These are phyloP conservation scores for Citrus australasica DNA, from an alignment of 345 rosid genomes.

Conservation along the genomic window DNA sequence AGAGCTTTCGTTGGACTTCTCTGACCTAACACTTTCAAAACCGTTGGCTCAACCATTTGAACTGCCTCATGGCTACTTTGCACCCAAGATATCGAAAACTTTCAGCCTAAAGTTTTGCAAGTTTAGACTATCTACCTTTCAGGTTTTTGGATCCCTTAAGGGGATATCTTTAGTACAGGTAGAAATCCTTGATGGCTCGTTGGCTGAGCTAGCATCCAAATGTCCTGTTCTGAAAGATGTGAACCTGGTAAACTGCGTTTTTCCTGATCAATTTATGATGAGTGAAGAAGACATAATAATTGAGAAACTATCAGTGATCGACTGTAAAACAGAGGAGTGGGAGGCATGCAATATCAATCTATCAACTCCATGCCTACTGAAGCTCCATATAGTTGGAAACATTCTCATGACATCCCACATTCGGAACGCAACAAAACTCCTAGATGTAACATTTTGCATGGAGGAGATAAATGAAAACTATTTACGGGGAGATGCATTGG, in stretches of 20 bases:
- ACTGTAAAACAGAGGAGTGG: constrained; percentile 8
- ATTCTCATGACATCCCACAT: constrained; percentile 2
- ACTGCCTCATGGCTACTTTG: constrained; percentile 10
- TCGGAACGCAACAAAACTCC: constrained; percentile 8
- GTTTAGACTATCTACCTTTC: constrained; percentile 14
- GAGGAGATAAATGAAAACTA: not conserved
- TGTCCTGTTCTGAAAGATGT: constrained; percentile 18
- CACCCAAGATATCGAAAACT: constrained; percentile 14
- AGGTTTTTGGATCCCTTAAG: constrained; percentile 18
- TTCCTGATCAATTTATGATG: constrained; percentile 15
- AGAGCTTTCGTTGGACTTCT: constrained; percentile 18
- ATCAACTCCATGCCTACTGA: constrained; percentile 17
- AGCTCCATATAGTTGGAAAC: not conserved
- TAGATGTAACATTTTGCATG: constrained; percentile 2
- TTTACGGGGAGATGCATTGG: constrained; percentile 1
- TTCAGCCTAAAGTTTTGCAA: constrained; percentile 15
- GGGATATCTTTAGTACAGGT: constrained; percentile 9
- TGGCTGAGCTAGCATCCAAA: constrained; percentile 11
- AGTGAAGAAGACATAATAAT: constrained; percentile 14
- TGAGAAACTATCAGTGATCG: constrained; percentile 9
- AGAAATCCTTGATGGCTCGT: constrained; percentile 5
- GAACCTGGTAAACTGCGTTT: constrained; percentile 14
- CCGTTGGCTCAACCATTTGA: constrained; percentile 4
- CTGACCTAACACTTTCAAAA: not conserved
- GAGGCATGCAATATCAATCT: constrained; percentile 4